A percentile compares a stretch with the other conserved stretches of the same genome.
Evolutionary conservation across 805 yeast species (phyloP).

Genomic region (Torulaspora gathmanii): DNA sequence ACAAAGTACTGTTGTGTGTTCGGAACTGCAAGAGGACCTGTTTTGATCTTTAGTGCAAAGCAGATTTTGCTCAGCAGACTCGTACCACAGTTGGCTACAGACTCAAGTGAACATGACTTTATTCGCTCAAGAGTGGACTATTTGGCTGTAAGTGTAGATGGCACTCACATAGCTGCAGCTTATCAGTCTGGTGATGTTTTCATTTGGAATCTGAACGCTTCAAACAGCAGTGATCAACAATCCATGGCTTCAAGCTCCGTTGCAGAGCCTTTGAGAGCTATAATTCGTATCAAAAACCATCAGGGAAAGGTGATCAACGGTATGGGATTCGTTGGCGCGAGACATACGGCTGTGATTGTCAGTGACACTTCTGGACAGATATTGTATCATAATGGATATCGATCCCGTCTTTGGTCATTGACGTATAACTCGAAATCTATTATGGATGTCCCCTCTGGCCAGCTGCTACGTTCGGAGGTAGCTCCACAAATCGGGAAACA

Average conservation of each 20-base stretch:
- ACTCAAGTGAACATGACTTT: conserved; percentile 5
- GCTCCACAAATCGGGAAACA: conserved; percentile 7
- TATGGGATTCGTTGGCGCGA: conserved; percentile 44
- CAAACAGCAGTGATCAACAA: conserved; percentile 12
- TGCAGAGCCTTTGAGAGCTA: conserved; percentile 20
- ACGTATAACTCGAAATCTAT: conserved; percentile 23
- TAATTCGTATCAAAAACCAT: conserved; percentile 36
- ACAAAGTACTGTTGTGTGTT: conserved; percentile 47
- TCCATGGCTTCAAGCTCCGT: conserved; percentile 10
- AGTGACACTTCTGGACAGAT: conserved; percentile 55
- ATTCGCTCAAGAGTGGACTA: conserved; percentile 48
- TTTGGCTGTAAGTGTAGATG: conserved; percentile 62
- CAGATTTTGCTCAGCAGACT: conserved; percentile 50
- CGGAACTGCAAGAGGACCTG: conserved; percentile 66
- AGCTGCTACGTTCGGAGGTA: background rate
- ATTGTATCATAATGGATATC: conserved; percentile 58
- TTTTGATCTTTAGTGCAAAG: conserved; percentile 62
- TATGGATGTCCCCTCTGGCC: background rate
- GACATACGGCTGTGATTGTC: conserved; percentile 53
- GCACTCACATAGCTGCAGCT: conserved; percentile 66
- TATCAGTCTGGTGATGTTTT: conserved; percentile 57
- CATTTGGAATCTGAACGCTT: conserved; percentile 57
- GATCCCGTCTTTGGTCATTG: conserved; percentile 37
- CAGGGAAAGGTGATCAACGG: conserved; percentile 38
- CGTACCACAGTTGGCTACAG: conserved; percentile 16